phyloP scores from a whole-genome alignment of 352 stramenopile genomes.

The Globisporangium camurandrum region DNA sequence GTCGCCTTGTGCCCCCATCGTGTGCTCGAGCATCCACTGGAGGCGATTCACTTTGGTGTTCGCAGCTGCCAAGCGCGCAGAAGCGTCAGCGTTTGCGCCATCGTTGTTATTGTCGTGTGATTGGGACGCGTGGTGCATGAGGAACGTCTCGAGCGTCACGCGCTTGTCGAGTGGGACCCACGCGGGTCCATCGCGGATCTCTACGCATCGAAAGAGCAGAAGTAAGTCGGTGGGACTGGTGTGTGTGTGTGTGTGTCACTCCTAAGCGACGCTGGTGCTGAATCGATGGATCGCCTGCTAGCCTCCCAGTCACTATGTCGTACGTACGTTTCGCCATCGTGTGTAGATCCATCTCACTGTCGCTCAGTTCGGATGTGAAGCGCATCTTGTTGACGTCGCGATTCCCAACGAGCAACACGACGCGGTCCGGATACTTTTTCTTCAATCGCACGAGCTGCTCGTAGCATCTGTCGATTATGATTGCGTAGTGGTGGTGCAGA shows the following conservation, averaged over 20 bases:
- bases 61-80: conserved; percentile 15
- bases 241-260: background rate
- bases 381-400: conserved; percentile 93
- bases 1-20: conserved; percentile 85
- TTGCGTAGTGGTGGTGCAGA: background rate
- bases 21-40: conserved; percentile 88
- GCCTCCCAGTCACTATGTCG: too few species aligned
- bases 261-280: too few species aligned
- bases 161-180: conserved; percentile 60
- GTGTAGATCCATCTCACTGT: conserved; percentile 57
- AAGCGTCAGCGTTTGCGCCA: background rate
- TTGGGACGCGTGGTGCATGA: conserved; percentile 17
- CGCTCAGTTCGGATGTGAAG: conserved; percentile 71
- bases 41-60: conserved; percentile 83
- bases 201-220: conserved; percentile 15
- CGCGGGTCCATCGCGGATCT: conserved; percentile 54
- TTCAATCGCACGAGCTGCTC: conserved; percentile 84
- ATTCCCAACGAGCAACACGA: conserved; percentile 90
- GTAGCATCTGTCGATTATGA: too few species aligned
- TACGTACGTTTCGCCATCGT: conserved; percentile 49
- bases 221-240: background rate
- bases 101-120: background rate
- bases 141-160: conserved; percentile 42
- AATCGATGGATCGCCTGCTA: too few species aligned
- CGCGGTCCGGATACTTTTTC: conserved; percentile 75